These are phyloP conservation scores for Bipolaris bicolor DNA, from an alignment of 2,329 filamentous ascomycete genomes.

Conservation along the genomic window DNA sequence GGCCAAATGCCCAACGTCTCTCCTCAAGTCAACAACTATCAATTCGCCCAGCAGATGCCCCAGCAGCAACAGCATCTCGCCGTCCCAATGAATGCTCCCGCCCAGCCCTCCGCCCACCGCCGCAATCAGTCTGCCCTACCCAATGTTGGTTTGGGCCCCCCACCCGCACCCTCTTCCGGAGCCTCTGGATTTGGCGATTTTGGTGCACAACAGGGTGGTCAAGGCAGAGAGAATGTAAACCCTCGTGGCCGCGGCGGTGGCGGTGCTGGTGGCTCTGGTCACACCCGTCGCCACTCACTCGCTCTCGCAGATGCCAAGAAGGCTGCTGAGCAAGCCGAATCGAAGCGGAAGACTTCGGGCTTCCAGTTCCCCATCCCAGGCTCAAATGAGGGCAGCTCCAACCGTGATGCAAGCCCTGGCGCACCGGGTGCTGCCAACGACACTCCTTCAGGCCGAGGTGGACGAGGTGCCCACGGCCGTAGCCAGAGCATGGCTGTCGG, in stretches of 20 bases:
- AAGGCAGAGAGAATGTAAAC: slow-evolving; percentile 70
- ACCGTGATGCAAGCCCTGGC: slow-evolving; percentile 64
- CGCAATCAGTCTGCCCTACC: slow-evolving; percentile 97
- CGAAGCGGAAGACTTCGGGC: slow-evolving; percentile 90
- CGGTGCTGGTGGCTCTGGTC: slow-evolving; percentile 70
- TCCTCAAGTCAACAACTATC: slow-evolving; percentile 78
- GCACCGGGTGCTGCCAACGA: slow-evolving; percentile 45
- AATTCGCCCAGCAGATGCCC: slow-evolving; percentile 75
- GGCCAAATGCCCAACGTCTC: slow-evolving; percentile 78
- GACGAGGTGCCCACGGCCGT: slow-evolving; percentile 67
- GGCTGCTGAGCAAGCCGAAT: slow-evolving; percentile 93
- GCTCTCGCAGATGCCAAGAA: slow-evolving; percentile 96
- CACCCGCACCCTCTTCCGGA: slow-evolving; percentile 88
- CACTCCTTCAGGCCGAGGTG: slow-evolving; percentile 46
- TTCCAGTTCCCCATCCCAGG: slow-evolving; percentile 89
- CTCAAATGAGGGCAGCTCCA: slow-evolving; percentile 63
- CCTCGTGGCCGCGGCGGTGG: slow-evolving; percentile 75
- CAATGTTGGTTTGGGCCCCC: slow-evolving; percentile 87
- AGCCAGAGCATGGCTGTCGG: slow-evolving; percentile 89
- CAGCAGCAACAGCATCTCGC: slow-evolving; percentile 63
- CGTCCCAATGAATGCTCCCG: slow-evolving; percentile 75
- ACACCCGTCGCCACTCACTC: slow-evolving; percentile 92
- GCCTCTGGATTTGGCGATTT: slow-evolving; percentile 87
- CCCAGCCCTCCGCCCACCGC: slow-evolving; percentile 84
- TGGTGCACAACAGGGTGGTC: slow-evolving; percentile 63